Conservation (phyloP, 23 red algal species). For the Pyropia haitanensis region DNA sequence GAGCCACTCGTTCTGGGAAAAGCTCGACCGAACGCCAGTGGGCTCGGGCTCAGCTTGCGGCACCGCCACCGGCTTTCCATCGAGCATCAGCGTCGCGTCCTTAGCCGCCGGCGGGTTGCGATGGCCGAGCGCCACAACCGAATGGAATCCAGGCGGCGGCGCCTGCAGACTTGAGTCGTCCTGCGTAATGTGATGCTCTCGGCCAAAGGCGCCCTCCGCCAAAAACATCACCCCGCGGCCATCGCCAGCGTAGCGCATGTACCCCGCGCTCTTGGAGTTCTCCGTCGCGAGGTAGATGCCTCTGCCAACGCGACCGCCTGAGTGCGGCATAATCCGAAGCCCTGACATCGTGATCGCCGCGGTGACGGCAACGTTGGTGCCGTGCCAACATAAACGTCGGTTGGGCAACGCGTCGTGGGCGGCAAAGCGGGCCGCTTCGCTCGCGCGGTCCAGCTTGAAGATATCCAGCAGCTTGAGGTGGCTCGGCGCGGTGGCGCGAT, state of each 20-base stretch:
- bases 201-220: conserved; percentile 37
- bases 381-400: conserved; percentile 26
- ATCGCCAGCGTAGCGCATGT: conserved; percentile 7
- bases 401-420: conserved; percentile 4
- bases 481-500: conserved; percentile 12
- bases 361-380: conserved; percentile 41
- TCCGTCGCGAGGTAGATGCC: conserved; percentile 55
- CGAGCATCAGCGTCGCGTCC: conserved; percentile 15
- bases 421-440: conserved; percentile 40
- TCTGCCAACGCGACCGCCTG: conserved; percentile 43
- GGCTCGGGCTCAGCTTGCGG: conserved; percentile 19
- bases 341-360: conserved; percentile 33
- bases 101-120: conserved; percentile 9
- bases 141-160: conserved; percentile 45
- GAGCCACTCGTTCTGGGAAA: conserved; percentile 51
- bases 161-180: conserved; percentile 8
- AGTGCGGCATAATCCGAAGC: conserved; percentile 44
- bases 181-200: conserved; percentile 18
- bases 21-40: conserved; percentile 15
- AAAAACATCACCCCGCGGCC: conserved; percentile 48
- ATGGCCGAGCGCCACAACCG: conserved; percentile 32
- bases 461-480: conserved; percentile 21
- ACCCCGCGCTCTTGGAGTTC: conserved; percentile 19
- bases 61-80: conserved; percentile 19
- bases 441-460: conserved; percentile 37